Conservation (phyloP, 805 yeast species). For the Candida piceae region DNA sequence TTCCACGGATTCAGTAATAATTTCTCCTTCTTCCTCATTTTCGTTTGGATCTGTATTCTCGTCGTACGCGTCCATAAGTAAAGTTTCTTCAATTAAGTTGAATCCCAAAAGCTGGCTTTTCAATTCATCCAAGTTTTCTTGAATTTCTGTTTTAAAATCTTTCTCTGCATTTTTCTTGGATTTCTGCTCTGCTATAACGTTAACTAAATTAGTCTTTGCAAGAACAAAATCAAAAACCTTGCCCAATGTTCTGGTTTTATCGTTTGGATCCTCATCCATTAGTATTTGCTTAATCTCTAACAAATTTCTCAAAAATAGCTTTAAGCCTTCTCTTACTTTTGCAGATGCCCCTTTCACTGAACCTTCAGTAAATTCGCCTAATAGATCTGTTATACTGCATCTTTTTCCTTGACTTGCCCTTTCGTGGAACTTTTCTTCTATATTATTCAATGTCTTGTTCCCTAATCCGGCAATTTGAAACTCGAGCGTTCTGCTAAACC, state of each 20-base stretch:
- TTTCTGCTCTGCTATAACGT: slow-evolving; percentile 13
- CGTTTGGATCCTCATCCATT: slow-evolving; percentile 1
- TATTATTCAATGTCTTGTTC: slow-evolving; percentile 32
- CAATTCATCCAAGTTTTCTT: slow-evolving; percentile 25
- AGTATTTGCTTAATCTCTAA: slow-evolving; percentile 15
- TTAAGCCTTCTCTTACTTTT: slow-evolving; percentile 22
- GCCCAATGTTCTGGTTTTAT: slow-evolving; percentile 4
- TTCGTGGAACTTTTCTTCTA: slow-evolving; percentile 13
- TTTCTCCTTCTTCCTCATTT: slow-evolving; percentile 20
- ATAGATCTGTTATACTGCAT: slow-evolving; percentile 7
- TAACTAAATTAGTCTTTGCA: slow-evolving; percentile 17
- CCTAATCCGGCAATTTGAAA: slow-evolving; percentile 71
- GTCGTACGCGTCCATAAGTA: slow-evolving; percentile 20
- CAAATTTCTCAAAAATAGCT: slow-evolving; percentile 27
- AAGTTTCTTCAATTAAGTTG: slow-evolving; percentile 20
- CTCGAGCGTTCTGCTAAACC: slow-evolving; percentile 52
- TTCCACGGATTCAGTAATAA: too few relatives aligned
- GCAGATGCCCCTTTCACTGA: slow-evolving; percentile 13
- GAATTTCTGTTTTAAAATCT: slow-evolving; percentile 19
- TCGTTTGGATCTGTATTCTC: slow-evolving; percentile 3
- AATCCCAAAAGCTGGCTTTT: slow-evolving; percentile 24
- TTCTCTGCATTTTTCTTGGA: slow-evolving; percentile 13
- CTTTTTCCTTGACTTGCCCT: slow-evolving; percentile 1
- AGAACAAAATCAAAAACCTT: slow-evolving; percentile 19
- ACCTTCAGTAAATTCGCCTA: slow-evolving; percentile 10